Percentiles rank a stretch among this genome's conserved stretches.
Evolutionary conservation across 2,329 filamentous ascomycete species (phyloP).

Genomic region (Penicillium sp.): DNA sequence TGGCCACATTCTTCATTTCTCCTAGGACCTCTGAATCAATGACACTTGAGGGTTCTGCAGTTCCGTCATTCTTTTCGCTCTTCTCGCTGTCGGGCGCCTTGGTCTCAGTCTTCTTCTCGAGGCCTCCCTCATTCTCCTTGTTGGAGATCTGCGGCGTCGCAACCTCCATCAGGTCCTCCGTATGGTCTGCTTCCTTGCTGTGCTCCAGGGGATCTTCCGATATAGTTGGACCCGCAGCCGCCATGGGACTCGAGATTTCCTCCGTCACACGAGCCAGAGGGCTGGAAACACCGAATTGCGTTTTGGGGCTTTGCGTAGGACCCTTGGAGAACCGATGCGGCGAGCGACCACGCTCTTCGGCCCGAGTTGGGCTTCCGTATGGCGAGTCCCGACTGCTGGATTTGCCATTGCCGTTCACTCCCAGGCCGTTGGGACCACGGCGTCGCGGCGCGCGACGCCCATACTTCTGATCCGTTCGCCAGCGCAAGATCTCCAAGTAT

Average conservation of each 20-base stretch:
- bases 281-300: constrained; percentile 46
- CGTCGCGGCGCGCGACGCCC: constrained; percentile 62
- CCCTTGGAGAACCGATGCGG: constrained; percentile 50
- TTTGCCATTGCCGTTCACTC: constrained; percentile 54
- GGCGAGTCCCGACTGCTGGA: constrained; percentile 56
- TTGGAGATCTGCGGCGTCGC: constrained; percentile 40
- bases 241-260: constrained; percentile 43
- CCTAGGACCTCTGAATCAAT: constrained; percentile 45
- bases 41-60: constrained; percentile 30
- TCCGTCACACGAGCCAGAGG: constrained; percentile 52
- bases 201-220: constrained; percentile 36
- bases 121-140: constrained; percentile 36
- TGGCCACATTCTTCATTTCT: constrained; percentile 53
- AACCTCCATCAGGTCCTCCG: constrained; percentile 45
- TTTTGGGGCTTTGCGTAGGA: constrained; percentile 48
- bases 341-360: constrained; percentile 52
- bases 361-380: constrained; percentile 49
- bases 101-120: constrained; percentile 23
- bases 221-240: constrained; percentile 37
- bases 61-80: constrained; percentile 32
- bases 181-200: constrained; percentile 30
- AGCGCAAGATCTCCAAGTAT: constrained; percentile 92
- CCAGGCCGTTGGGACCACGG: constrained; percentile 52
- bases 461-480: constrained; percentile 94
- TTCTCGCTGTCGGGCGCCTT: constrained; percentile 35